Conservation (phyloP, 2,329 filamentous ascomycete genomes). For the Aureobasidium sp. region DNA sequence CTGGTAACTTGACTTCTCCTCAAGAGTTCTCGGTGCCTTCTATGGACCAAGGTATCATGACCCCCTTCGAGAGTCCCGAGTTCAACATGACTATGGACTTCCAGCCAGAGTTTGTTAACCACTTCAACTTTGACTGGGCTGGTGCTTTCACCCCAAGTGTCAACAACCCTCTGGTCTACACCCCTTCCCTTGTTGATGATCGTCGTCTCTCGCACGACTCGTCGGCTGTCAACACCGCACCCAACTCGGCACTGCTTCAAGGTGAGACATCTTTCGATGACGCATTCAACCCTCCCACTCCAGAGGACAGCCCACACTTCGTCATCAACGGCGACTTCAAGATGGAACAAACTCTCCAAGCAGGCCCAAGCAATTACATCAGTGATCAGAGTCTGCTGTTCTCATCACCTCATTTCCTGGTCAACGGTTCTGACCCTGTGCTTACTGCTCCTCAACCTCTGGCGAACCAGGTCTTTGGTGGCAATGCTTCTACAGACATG, state of each 20-base stretch:
- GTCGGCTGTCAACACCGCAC: constrained; percentile 19
- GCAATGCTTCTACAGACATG: neutral
- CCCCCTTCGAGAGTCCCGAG: constrained; percentile 22
- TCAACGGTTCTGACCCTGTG: neutral
- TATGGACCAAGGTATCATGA: constrained; percentile 20
- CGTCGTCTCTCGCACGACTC: constrained; percentile 16
- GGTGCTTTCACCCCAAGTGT: constrained; percentile 16
- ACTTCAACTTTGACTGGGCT: constrained; percentile 26
- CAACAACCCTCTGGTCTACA: constrained; percentile 20
- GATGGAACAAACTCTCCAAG: neutral
- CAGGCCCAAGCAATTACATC: neutral
- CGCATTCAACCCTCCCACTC: constrained; percentile 46
- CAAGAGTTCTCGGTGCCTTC: constrained; percentile 24
- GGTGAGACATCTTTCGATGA: constrained; percentile 32
- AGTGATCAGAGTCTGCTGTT: constrained; percentile 7
- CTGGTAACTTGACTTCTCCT: constrained; percentile 16
- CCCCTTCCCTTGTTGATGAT: constrained; percentile 27
- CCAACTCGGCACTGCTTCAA: constrained; percentile 33
- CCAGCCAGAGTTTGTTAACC: constrained; percentile 23
- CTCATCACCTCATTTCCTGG: neutral
- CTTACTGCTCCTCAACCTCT: neutral
- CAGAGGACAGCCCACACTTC: constrained; percentile 33
- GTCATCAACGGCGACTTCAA: neutral
- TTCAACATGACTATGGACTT: constrained; percentile 22
- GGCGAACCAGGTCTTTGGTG: neutral